Evolutionary conservation across 2,329 filamentous ascomycete species (phyloP).

Genomic region (Oidium heveae): DNA sequence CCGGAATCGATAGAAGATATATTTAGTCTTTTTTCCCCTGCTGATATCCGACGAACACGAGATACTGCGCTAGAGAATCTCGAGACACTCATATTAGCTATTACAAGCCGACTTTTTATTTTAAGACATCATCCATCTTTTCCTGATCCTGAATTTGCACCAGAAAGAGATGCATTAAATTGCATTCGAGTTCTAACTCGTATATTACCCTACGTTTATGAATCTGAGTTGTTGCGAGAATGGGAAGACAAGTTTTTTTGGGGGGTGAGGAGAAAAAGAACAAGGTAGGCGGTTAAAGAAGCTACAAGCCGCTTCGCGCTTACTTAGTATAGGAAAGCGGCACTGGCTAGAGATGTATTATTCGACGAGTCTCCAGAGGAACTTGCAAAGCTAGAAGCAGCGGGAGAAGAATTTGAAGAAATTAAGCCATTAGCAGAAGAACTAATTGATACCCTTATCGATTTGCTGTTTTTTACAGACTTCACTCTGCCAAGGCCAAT

Average conservation of each 20-base stretch:
- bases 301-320: background rate
- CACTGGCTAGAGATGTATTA: conserved; percentile 48
- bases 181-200: conserved; percentile 80
- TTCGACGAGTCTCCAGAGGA: conserved; percentile 50
- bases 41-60: conserved; percentile 67
- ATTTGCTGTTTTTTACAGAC: conserved; percentile 75
- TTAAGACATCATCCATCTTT: conserved; percentile 79
- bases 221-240: conserved; percentile 51
- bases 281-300: conserved; percentile 12
- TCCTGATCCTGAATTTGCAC: conserved; percentile 62
- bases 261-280: conserved; percentile 47
- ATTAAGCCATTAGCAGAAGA: conserved; percentile 77
- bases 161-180: conserved; percentile 71
- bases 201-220: conserved; percentile 74
- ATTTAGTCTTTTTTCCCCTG: conserved; percentile 80
- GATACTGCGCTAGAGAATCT: conserved; percentile 69
- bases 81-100: conserved; percentile 63
- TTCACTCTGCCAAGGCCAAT: conserved; percentile 59
- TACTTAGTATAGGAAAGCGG: conserved; percentile 23
- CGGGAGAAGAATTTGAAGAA: conserved; percentile 46
- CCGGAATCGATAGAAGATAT: conserved; percentile 90
- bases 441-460: conserved; percentile 68
- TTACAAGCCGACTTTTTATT: conserved; percentile 59
- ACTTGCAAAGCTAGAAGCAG: conserved; percentile 22
- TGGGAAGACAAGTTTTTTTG: conserved; percentile 96